These are phyloP conservation scores for Plasmodium ovale DNA, from an alignment of 169 alveolate species.

Conservation along the genomic window DNA sequence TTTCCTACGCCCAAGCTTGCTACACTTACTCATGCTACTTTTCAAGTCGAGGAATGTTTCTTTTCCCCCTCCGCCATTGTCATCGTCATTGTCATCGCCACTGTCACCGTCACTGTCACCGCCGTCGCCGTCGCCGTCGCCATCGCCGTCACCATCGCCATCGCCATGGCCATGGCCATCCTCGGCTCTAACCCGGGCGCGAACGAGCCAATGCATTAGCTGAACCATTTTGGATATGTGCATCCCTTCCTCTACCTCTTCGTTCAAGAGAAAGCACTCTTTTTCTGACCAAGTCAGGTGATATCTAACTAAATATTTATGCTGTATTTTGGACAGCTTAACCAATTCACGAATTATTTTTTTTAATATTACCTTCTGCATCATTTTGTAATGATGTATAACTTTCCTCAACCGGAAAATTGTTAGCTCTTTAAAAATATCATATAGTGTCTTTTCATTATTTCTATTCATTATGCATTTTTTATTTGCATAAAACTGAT, in stretches of 20 bases:
- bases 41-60: not conserved
- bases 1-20: not conserved
- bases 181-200: not conserved
- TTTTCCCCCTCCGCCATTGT: not conserved
- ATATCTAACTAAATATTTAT: conserved; percentile 56
- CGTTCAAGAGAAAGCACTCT: conserved; percentile 6
- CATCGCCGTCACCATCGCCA: not conserved
- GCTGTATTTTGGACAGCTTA: conserved; percentile 54
- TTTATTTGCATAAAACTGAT: conserved; percentile 58
- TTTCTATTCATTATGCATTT: conserved; percentile 17
- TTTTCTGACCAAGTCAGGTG: conserved; percentile 58
- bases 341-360: conserved; percentile 43
- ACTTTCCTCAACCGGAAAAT: conserved; percentile 25
- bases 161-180: not conserved
- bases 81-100: not conserved
- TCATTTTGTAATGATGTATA: conserved; percentile 34
- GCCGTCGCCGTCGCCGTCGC: not conserved
- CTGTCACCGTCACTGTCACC: not conserved
- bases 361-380: conserved; percentile 50
- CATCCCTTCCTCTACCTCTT: not conserved
- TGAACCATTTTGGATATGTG: conserved; percentile 5
- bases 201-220: conserved; percentile 21
- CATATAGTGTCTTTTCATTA: conserved; percentile 34
- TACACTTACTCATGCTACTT: not conserved
- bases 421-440: conserved; percentile 22